Percentiles rank a stretch among this genome's conserved stretches.
Evolutionary conservation across 768 basidiomycete species (phyloP).

Genomic region (Boletus huronensis): DNA sequence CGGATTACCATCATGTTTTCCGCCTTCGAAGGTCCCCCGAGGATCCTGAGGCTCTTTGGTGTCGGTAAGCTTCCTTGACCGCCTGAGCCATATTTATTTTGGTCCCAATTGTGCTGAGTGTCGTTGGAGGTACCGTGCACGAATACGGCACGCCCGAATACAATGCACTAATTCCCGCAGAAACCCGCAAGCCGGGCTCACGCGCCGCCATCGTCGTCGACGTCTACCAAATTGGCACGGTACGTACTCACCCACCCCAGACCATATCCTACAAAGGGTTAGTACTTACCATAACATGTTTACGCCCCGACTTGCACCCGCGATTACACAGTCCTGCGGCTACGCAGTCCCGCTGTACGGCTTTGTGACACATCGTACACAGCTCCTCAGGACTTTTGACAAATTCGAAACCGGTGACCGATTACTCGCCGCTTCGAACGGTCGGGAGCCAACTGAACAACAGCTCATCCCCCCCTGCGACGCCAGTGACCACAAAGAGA

Average conservation of each 20-base stretch:
- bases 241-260: constrained; percentile 22
- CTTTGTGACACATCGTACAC: constrained; percentile 53
- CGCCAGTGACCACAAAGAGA: constrained; percentile 2
- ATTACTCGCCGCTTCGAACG: constrained; percentile 2
- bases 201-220: constrained; percentile 58
- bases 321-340: constrained; percentile 55
- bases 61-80: constrained; percentile 36
- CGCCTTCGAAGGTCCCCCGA: constrained; percentile 59
- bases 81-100: background rate
- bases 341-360: constrained; percentile 60
- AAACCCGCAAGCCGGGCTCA: constrained; percentile 51
- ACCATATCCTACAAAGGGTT: background rate
- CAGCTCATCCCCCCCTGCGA: background rate
- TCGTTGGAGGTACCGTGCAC: constrained; percentile 46
- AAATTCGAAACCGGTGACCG: constrained; percentile 44
- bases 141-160: constrained; percentile 65
- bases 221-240: constrained; percentile 51
- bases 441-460: background rate
- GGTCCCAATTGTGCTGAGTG: background rate
- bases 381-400: constrained; percentile 41
- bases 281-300: background rate
- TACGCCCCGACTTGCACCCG: background rate
- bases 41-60: constrained; percentile 55
- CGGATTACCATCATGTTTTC: constrained; percentile 58
- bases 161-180: constrained; percentile 45